These are phyloP conservation scores for Starmerella stellata DNA, from an alignment of 805 yeast genomes.

Conservation along the genomic window DNA sequence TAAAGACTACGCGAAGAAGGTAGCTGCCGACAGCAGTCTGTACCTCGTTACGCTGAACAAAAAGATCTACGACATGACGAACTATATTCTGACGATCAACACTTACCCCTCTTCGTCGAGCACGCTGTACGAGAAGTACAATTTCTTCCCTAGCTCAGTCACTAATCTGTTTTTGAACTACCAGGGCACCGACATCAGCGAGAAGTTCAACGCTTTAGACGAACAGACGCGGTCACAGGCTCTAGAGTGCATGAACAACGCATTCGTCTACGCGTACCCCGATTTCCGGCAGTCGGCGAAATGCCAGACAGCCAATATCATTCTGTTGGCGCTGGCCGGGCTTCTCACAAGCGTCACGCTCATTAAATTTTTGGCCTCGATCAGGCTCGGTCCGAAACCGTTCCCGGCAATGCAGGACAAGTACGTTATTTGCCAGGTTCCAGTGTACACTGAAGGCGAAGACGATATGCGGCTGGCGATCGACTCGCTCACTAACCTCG, in stretches of 20 bases:
- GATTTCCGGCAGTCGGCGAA: conserved; percentile 26
- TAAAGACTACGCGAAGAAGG: conserved; percentile 17
- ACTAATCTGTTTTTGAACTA: conserved; percentile 20
- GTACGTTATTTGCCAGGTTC: conserved; percentile 29
- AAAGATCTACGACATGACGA: conserved; percentile 25
- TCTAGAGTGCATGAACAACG: conserved; percentile 24
- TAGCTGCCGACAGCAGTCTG: conserved; percentile 13
- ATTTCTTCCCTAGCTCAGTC: conserved; percentile 23
- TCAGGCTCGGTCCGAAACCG: conserved; percentile 24
- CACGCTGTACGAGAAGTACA: conserved; percentile 18
- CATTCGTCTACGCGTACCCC: conserved; percentile 23
- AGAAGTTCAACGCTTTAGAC: conserved; percentile 17
- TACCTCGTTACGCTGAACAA: conserved; percentile 23
- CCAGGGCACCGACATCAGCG: conserved; percentile 25
- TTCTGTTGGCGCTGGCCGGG: conserved; percentile 25
- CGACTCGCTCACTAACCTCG: conserved; percentile 39
- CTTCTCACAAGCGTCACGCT: conserved; percentile 25
- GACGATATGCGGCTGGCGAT: conserved; percentile 36
- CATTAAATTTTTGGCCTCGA: conserved; percentile 26
- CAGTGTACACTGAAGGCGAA: conserved; percentile 40
- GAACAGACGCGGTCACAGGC: conserved; percentile 17
- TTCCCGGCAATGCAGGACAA: conserved; percentile 26
- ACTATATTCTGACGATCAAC: conserved; percentile 23
- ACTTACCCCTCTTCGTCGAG: conserved; percentile 17
- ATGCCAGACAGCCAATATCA: conserved; percentile 27